Conservation (phyloP, 2,329 filamentous ascomycete genomes). For the Penicillium sp. region DNA sequence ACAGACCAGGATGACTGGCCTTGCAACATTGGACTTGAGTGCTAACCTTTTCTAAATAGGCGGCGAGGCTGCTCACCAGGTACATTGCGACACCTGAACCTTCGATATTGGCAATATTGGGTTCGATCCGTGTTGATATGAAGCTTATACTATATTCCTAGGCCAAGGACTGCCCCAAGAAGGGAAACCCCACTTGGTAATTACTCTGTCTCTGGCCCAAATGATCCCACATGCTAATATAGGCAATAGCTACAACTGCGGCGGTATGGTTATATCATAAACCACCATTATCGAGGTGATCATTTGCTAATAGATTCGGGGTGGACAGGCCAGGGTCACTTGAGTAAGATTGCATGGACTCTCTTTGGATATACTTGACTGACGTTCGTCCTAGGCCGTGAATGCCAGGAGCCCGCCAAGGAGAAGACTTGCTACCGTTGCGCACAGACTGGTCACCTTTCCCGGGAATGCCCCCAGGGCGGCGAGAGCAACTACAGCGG, state of each 20-base stretch:
- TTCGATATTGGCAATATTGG: background rate
- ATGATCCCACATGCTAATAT: conserved; percentile 4
- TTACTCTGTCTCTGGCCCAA: conserved; percentile 31
- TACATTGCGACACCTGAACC: conserved; percentile 50
- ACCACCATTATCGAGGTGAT: conserved; percentile 6
- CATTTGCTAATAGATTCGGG: conserved; percentile 4
- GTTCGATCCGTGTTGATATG: background rate
- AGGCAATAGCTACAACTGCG: conserved; percentile 72
- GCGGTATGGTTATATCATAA: conserved; percentile 55
- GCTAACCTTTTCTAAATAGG: conserved; percentile 49
- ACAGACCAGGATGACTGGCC: background rate
- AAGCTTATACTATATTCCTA: conserved; percentile 40
- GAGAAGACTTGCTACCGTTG: conserved; percentile 69
- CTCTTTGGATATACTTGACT: conserved; percentile 4
- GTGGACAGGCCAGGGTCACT: conserved; percentile 66
- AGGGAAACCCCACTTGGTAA: conserved; percentile 79
- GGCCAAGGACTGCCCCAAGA: conserved; percentile 85
- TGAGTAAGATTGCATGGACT: conserved; percentile 60
- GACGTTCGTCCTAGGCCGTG: conserved; percentile 63
- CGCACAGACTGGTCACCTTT: conserved; percentile 85
- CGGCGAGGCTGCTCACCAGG: conserved; percentile 73
- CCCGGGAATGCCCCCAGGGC: conserved; percentile 67
- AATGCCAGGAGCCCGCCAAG: conserved; percentile 86
- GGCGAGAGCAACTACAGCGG: conserved; percentile 48
- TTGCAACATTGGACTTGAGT: background rate